Percentiles rank a stretch among this genome's conserved stretches.
Evolutionary conservation across 1,284 basidiomycete species (phyloP).

Genomic region (Pascua sp.): DNA sequence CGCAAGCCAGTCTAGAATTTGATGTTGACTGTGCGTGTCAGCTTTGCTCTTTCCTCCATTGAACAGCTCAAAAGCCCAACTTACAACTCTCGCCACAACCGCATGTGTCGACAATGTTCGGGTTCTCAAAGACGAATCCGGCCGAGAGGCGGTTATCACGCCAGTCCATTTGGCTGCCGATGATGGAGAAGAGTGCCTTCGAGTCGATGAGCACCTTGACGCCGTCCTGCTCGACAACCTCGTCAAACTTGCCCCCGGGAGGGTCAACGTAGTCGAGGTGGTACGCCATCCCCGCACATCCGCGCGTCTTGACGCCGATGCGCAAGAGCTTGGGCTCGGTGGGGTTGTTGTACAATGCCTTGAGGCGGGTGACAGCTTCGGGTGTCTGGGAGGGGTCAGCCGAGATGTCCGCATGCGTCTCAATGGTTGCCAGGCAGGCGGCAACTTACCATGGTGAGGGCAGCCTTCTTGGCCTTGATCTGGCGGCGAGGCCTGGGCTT

Average conservation of each 20-base stretch:
- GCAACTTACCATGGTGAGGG: conserved; percentile 69
- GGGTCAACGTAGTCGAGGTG: conserved; percentile 93
- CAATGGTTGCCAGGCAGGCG: not conserved
- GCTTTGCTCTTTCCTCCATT: not conserved
- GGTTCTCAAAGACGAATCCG: conserved; percentile 48
- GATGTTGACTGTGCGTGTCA: conserved; percentile 2
- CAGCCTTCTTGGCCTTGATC: conserved; percentile 72
- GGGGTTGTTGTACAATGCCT: conserved; percentile 57
- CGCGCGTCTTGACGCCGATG: conserved; percentile 94
- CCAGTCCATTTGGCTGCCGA: conserved; percentile 99
- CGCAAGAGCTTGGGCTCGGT: conserved; percentile 79
- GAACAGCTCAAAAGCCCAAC: not conserved
- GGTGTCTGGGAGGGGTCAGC: conserved; percentile 61
- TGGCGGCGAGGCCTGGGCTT: conserved; percentile 22
- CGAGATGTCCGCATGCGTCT: not conserved
- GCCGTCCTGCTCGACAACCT: conserved; percentile 93
- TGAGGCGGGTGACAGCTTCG: conserved; percentile 69
- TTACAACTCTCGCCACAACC: conserved; percentile 35
- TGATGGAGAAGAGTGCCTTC: conserved; percentile 96
- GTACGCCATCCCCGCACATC: conserved; percentile 97
- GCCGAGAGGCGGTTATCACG: conserved; percentile 78
- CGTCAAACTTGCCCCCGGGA: conserved; percentile 85
- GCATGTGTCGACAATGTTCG: conserved; percentile 46
- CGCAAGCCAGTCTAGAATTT: not conserved
- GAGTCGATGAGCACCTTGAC: conserved; percentile 93